phyloP scores from a whole-genome alignment of 306 rosid species.

The Lathyrus oleraceus region DNA sequence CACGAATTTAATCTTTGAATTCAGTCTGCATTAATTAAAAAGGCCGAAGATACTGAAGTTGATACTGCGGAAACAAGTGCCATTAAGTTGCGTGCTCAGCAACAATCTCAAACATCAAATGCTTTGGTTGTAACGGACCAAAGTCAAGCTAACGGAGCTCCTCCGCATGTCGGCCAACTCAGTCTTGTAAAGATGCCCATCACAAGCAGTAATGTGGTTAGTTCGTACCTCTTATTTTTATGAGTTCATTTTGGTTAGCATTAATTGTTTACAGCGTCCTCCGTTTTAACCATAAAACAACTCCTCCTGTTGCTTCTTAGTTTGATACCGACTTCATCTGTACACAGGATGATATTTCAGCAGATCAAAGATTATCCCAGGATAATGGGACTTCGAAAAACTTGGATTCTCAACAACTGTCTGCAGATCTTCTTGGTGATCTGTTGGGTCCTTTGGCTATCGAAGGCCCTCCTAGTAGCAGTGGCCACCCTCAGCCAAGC shows the following conservation, averaged over 20 bases:
- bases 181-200: constrained; percentile 78
- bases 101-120: constrained; percentile 73
- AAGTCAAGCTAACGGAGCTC: constrained; percentile 67
- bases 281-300: constrained; percentile 7
- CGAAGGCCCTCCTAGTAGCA: constrained; percentile 80
- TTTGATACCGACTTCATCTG: constrained; percentile 32
- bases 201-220: constrained; percentile 58
- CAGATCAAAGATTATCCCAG: constrained; percentile 51
- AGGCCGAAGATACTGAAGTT: constrained; percentile 90
- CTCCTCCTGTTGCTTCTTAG: not conserved
- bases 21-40: constrained; percentile 92
- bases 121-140: constrained; percentile 94
- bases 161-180: constrained; percentile 64
- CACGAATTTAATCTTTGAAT: constrained; percentile 30
- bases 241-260: constrained; percentile 5
- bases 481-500: constrained; percentile 47
- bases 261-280: not conserved
- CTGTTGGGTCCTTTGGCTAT: constrained; percentile 93
- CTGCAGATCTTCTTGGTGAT: constrained; percentile 78
- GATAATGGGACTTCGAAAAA: constrained; percentile 70
- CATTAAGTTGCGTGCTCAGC: constrained; percentile 79
- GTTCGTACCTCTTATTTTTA: constrained; percentile 35
- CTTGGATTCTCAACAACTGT: constrained; percentile 60
- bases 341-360: constrained; percentile 65
- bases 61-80: constrained; percentile 99